phyloP scores from a whole-genome alignment of 257 asterid species.

The Ocimum tenuiflorum region DNA sequence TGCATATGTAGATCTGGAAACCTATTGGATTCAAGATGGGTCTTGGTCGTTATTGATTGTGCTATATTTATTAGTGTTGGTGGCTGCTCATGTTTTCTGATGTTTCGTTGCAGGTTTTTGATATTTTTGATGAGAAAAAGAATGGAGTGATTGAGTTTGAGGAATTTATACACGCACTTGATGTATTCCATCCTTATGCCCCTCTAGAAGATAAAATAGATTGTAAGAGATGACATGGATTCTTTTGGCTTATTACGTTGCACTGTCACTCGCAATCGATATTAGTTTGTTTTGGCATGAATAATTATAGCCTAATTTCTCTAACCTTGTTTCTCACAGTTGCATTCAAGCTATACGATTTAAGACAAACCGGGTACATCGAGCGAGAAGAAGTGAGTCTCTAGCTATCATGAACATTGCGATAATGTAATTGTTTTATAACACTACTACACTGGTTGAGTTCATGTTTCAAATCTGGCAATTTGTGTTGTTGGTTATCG shows the following conservation, averaged over 20 bases:
- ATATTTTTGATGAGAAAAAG: slow-evolving; percentile 67
- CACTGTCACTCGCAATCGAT: neutral
- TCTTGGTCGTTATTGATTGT: neutral
- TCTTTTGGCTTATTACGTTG: slow-evolving; percentile 15
- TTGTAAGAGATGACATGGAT: slow-evolving; percentile 32
- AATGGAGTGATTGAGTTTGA: slow-evolving; percentile 79
- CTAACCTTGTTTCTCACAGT: slow-evolving; percentile 30
- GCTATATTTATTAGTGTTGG: neutral
- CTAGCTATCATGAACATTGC: neutral
- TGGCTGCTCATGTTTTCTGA: neutral
- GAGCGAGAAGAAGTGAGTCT: slow-evolving; percentile 50
- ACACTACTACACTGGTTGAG: neutral
- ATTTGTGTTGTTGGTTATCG: neutral
- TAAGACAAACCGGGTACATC: slow-evolving; percentile 50
- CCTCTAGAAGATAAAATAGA: slow-evolving; percentile 63
- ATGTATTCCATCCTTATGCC: slow-evolving; percentile 66
- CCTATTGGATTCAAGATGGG: neutral
- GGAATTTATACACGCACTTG: slow-evolving; percentile 65
- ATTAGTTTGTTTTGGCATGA: neutral
- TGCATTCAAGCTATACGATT: slow-evolving; percentile 54
- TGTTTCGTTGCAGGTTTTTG: slow-evolving; percentile 53
- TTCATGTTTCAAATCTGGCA: too few species aligned
- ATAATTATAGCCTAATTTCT: neutral
- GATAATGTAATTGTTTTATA: neutral
- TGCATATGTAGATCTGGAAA: neutral